Conservation (phyloP, 495 filamentous ascomycete species). For the Penicillium alfredii region DNA sequence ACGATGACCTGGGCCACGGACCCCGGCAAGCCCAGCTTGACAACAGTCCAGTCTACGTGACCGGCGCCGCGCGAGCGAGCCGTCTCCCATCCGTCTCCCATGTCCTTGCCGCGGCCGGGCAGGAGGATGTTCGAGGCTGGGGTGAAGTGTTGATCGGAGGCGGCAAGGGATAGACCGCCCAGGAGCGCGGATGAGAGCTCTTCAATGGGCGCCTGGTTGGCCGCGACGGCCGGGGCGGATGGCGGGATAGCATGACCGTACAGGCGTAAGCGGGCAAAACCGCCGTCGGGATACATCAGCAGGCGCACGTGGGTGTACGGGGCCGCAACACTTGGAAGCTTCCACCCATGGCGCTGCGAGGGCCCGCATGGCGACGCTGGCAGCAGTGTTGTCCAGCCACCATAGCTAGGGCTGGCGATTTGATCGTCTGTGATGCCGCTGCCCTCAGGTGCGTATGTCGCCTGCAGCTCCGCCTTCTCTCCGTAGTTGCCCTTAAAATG, state of each 20-base stretch:
- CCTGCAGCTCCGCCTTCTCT: slow-evolving; percentile 76
- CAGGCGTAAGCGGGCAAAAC: slow-evolving; percentile 80
- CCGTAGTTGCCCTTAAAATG: slow-evolving; percentile 88
- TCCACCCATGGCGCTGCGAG: slow-evolving; percentile 71
- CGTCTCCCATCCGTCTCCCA: slow-evolving; percentile 96
- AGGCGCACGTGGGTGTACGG: slow-evolving; percentile 80
- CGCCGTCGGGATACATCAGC: slow-evolving; percentile 90
- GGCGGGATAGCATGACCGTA: slow-evolving; percentile 65
- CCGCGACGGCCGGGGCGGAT: slow-evolving; percentile 3
- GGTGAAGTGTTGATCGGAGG: slow-evolving; percentile 84
- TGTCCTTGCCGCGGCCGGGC: slow-evolving; percentile 80
- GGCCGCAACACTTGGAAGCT: slow-evolving; percentile 48
- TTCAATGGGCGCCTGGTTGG: slow-evolving; percentile 56
- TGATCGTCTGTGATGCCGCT: slow-evolving; percentile 52
- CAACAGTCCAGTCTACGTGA: slow-evolving; percentile 82
- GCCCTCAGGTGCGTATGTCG: slow-evolving; percentile 57
- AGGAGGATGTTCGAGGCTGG: slow-evolving; percentile 76
- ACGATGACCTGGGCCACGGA: slow-evolving; percentile 66
- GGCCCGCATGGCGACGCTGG: slow-evolving; percentile 66
- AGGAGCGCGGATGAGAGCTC: slow-evolving; percentile 80
- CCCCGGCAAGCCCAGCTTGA: slow-evolving; percentile 68
- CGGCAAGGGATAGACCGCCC: slow-evolving; percentile 68
- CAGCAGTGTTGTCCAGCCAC: slow-evolving; percentile 70
- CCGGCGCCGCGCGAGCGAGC: slow-evolving; percentile 66
- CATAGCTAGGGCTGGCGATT: slow-evolving; percentile 52